Base-by-base conservation (phyloP, 352 stramenopile species). In the Globisporangium radiosum region DNA sequence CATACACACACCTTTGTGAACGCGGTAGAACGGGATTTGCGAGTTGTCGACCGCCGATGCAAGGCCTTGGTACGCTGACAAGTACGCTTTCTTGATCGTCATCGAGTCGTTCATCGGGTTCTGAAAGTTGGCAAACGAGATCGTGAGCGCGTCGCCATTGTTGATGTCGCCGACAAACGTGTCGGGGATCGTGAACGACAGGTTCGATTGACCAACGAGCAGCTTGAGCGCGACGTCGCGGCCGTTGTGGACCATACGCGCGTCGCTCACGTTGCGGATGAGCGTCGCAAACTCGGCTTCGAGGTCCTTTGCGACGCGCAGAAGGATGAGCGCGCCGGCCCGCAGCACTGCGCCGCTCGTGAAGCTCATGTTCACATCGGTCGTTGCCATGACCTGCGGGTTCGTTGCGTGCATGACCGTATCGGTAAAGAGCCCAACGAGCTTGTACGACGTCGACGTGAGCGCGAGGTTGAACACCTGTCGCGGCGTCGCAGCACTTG, bases 181-280 rank as follows among this genome's bases (percentile, higher is more conserved):
- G 40, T 79, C 62, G 0, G 83, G 83, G 43, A 92, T 83, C n/a
- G 68, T 83, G 56, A 92, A 90, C 19, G 81, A 90, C 44, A 92
- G 64, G 53, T 90, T 92, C 4, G 71, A 81, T 0, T 56, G 54
- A 1, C 78, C 76, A 37, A 90, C 66, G 39, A 60, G 76, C 15
- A 90, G 55, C 0, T 77, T 67, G 54, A 92, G 59, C 13, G 68
- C 66, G 15, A 84, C 57, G 1, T 71, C 52, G n/a, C 63, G 39
- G 7, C 58, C 59, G 7, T 63, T 60, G 45, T 78, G 53, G 33
- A 70, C 14, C 70, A 92, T 75, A 0, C 52, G 67, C 1, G 81
- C 80, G 25, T 70, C 71, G 3, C 59, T 70, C 0, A 92, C 70
- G 43, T 79, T 71, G 25, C n/a, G 47, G 52, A 92, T 88, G 40